A percentile compares a stretch with the other conserved stretches of the same genome.
Conservation (phyloP, 2,329 filamentous ascomycete species). For the Dothistroma septosporum region DNA sequence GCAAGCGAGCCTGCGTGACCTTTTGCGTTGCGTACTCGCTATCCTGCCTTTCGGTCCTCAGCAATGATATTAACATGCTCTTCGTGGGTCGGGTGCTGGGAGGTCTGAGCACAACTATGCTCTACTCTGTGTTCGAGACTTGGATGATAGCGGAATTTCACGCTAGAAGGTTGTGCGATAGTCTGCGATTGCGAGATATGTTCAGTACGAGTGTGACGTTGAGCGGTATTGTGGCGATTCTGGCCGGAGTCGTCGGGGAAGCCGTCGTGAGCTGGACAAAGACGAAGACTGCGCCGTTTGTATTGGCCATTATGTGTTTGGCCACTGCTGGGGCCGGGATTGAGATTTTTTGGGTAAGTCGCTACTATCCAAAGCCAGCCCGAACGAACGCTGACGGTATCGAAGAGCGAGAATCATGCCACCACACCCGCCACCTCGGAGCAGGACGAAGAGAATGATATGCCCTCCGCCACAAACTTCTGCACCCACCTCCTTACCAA, state of each 20-base stretch:
- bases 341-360: constrained; percentile 47
- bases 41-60: constrained; percentile 52
- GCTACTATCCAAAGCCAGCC: not conserved
- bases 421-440: not conserved
- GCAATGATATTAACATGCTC: constrained; percentile 44
- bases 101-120: constrained; percentile 53
- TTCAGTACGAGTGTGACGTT: constrained; percentile 53
- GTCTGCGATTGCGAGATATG: constrained; percentile 48
- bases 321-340: constrained; percentile 46
- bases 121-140: constrained; percentile 58
- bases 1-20: constrained; percentile 50
- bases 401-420: constrained; percentile 51
- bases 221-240: constrained; percentile 55
- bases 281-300: constrained; percentile 51
- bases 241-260: constrained; percentile 52
- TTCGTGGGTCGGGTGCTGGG: constrained; percentile 53
- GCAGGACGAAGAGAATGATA: constrained; percentile 19
- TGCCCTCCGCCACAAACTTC: constrained; percentile 2
- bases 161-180: constrained; percentile 40
- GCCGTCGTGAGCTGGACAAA: constrained; percentile 47
- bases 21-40: constrained; percentile 54
- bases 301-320: constrained; percentile 46
- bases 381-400: not conserved
- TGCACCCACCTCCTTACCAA: constrained; percentile 42
- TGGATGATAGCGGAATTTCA: constrained; percentile 60